Base-by-base conservation (phyloP, 768 basidiomycete species). In the Russula virescens region DNA sequence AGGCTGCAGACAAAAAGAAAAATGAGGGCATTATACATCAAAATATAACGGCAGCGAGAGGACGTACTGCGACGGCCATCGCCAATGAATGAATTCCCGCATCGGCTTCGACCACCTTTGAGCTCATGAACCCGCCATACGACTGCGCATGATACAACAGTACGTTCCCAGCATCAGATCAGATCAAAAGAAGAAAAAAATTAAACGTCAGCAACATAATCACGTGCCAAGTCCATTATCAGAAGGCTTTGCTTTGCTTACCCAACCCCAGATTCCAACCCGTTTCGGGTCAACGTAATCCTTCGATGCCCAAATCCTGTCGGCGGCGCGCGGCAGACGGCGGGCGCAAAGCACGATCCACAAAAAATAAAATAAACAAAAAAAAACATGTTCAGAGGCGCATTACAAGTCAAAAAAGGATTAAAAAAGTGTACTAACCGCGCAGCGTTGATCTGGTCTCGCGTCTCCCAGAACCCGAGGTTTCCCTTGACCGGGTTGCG, bases 231-330 rank as follows among this genome's bases (percentile, higher is more conserved):
- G 3, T 14, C n/a, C 18, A 18, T 19, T 40, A 34, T 19, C 47
- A 21, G 14, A 7, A 34, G 23, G n/a, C n/a, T n/a, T n/a, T n/a
- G n/a, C n/a, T 5, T 14, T 28, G 23, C 89, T 71, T 65, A 94
- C 92, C 96, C 97, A 98, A 47, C 97, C 97, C 95, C 95, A 98
- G 55, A 98, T 88, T 0, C 96, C 97, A 51, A 98, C 90, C 49
- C 94, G 79, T 72, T 83, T 84, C 43, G 84, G 78, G 72, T 99
- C 97, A 1, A 98, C 89, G 71, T 98, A 98, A 18, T 82, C 79
- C 73, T 89, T 91, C 66, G 85, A 79, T 2, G 88, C 91, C 91
- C 93, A 97, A 51, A 86, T 75, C 59, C 91, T 91, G 62, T 23
- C 23, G 25, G 40, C 9, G 40, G 3, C 38, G 38, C 6, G 10